phyloP scores from a whole-genome alignment of 768 basidiomycete species.

The Gymnopilus junonius region DNA sequence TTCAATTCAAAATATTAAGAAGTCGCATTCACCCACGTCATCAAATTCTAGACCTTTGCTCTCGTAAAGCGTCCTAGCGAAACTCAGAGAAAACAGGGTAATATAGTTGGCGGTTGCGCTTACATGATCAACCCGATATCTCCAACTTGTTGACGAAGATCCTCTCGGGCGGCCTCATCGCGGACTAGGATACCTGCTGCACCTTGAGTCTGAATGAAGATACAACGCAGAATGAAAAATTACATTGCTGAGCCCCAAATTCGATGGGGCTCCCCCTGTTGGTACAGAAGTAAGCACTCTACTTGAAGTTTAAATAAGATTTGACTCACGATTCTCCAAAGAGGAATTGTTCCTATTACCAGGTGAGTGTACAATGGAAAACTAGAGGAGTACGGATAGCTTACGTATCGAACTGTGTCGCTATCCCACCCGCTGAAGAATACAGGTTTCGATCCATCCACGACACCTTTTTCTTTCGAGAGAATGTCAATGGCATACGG shows the following conservation, averaged over 20 bases:
- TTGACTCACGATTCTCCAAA: conserved; percentile 52
- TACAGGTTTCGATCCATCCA: conserved; percentile 60
- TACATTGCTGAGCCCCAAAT: conserved; percentile 72
- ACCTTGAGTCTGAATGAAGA: background rate
- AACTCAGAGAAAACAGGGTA: background rate
- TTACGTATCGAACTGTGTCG: conserved; percentile 44
- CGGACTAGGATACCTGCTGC: conserved; percentile 69
- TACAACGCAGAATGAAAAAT: background rate
- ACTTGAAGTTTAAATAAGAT: background rate
- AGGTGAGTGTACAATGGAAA: background rate
- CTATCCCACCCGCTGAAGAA: conserved; percentile 58
- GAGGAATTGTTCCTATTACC: conserved; percentile 57
- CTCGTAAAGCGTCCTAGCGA: conserved; percentile 56
- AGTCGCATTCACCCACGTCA: conserved; percentile 43
- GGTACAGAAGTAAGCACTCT: background rate
- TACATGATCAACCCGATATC: conserved; percentile 65
- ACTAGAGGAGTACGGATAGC: background rate
- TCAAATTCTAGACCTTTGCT: conserved; percentile 73
- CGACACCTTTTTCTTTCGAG: conserved; percentile 55
- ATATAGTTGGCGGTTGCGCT: conserved; percentile 17
- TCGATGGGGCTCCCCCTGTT: conserved; percentile 51
- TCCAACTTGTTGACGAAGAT: conserved; percentile 55
- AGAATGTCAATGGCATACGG: conserved; percentile 67
- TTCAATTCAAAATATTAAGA: background rate
- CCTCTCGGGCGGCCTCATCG: conserved; percentile 52